Base-by-base conservation (phyloP, 805 yeast species). In the Starmera dryadoides region DNA sequence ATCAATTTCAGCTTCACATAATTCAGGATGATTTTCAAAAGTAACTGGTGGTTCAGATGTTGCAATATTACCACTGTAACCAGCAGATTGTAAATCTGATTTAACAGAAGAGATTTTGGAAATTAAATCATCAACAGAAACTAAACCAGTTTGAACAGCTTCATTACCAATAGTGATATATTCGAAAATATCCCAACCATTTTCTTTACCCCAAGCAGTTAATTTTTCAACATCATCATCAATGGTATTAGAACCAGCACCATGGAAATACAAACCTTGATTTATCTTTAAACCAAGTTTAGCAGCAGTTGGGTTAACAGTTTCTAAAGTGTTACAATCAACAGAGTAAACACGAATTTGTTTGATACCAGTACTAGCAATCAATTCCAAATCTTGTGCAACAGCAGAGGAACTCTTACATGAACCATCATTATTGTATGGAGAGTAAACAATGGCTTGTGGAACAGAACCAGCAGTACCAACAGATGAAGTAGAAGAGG, bases 11-110 rank as follows among this genome's bases (percentile, higher is more conserved):
- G 86, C 75, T 1, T 78, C 70, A 65, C 97, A 89, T 51, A 89
- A 70, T 9, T 59, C 62, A 4, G 95, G 86, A 56, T 83, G 46
- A 37, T 65, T 56, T 55, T 73, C 73, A 60, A 71, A 88, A 16
- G 79, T 62, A 12, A 74, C 82, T n/a, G 96, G 93, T 39, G 96
- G 95, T 60, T 89, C 97, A 41, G 95, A 77, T 16, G 95, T 88
- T 18, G 94, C 81, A 34, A 88, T 70, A 39, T 63, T 54, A 38
- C 96, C 96, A 9, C 67, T 61, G 64, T 79, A 89, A 30, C 97
- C 97, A 21, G 86, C 89, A 37, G 56, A 61, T 40, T 63, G 55
- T 41, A 89, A 71, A 44, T 62, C 61, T 11, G 69, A 29, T 59
- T 79, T 83, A 37, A 86, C 93, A 11, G 75, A 61, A 1, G 75